Base-by-base conservation (phyloP, 768 basidiomycete species). In the Xerocomus potaroensis region DNA sequence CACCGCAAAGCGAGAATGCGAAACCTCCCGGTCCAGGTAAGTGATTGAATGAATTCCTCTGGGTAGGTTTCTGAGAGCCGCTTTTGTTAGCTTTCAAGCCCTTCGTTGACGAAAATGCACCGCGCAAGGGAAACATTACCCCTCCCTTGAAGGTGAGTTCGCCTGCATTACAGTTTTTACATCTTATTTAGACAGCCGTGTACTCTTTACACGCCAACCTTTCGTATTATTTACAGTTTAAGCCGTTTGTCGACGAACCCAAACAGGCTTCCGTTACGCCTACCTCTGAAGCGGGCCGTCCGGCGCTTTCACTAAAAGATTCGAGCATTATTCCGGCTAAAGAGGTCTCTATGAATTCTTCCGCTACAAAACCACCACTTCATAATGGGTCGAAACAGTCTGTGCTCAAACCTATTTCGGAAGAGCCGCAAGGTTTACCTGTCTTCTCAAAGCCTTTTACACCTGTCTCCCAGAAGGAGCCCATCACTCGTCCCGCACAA, bases 401-500 rank as follows among this genome's bases (percentile, higher is more conserved):
- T 21, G 68, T 61, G 40, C 66, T 69, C 39, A 64, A 67, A 47
- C 38, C 64, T 18, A 64, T 69, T 22, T 47, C 64, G 11, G 73
- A 73, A 45, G 73, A 75, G 44, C 53, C 44, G 29, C 58, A 48
- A 51, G 54, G 53, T 47, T 67, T 70, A 34, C 70, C 69, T 31
- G 70, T 81, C 19, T 81, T 81, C 61, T 74, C 78, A 5, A 80
- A 78, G 46, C 83, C 84, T 3, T 84, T 84, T 57, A 84, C 79
- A 8, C 84, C 83, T 21, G 79, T 58, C 15, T 65, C 72, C 14
- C 68, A 69, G 46, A 69, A 67, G 41, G 75, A 69, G 24, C 63
- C 63, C 2, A 51, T 57, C 21, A 53, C 54, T 19, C 54, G 64
- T 16, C 64, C 64, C 10, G 43, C 56, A 41, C 52, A 63, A 19